Conservation (phyloP, 179 eudicot species). For the Beta macrorhiza region DNA sequence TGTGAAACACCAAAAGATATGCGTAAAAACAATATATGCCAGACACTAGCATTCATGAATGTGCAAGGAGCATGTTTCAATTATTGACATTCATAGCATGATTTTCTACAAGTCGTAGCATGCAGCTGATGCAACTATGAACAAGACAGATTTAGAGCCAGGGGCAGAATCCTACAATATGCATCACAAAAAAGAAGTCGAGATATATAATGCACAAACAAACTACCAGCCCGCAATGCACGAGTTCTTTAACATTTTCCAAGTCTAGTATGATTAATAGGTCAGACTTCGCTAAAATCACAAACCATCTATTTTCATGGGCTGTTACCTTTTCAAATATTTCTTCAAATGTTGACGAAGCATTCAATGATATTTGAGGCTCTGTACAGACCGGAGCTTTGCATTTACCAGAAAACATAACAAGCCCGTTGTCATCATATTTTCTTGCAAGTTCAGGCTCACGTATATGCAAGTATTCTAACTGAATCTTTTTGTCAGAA, state of each 20-base stretch:
- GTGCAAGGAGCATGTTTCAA: neutral
- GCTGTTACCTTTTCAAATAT: conserved; percentile 32
- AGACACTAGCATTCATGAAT: neutral
- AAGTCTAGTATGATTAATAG: neutral
- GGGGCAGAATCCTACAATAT: neutral
- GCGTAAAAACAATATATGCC: neutral
- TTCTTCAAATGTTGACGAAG: conserved; percentile 32
- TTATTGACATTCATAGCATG: neutral
- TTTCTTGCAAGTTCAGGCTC: conserved; percentile 24
- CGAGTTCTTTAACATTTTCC: neutral
- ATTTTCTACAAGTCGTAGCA: neutral
- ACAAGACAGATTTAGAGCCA: neutral
- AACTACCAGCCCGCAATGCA: neutral
- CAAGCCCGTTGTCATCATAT: conserved; percentile 28
- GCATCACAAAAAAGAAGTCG: neutral
- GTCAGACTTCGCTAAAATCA: conserved; percentile 4
- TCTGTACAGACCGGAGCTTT: conserved; percentile 13
- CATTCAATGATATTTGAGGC: conserved; percentile 15
- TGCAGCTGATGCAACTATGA: neutral
- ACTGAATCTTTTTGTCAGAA: conserved; percentile 18
- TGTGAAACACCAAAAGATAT: neutral
- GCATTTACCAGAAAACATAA: conserved; percentile 19
- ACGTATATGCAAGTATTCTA: conserved; percentile 7
- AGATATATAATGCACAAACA: neutral
- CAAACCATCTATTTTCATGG: neutral